Percentiles rank a stretch among this genome's conserved stretches.
These are phyloP conservation scores for Cercis canadensis DNA, from an alignment of 306 rosid genomes.

Conservation along the genomic window DNA sequence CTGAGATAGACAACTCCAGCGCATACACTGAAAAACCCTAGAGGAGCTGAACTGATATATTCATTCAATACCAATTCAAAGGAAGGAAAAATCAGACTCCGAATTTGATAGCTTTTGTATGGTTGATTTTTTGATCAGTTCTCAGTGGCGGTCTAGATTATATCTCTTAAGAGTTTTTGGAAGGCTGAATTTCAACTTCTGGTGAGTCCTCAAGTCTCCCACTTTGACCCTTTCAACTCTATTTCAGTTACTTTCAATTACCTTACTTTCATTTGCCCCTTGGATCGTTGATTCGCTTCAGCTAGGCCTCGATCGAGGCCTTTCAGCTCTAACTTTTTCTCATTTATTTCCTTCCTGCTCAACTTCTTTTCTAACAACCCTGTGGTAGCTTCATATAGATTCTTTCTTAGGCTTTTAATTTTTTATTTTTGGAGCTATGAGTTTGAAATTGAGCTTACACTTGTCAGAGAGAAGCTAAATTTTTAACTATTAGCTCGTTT, in stretches of 20 bases:
- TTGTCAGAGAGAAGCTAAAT: constrained; percentile 23
- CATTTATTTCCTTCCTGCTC: constrained; percentile 3
- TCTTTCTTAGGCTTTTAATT: constrained; percentile 5
- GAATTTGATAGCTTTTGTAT: constrained; percentile 34
- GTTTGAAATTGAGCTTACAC: constrained; percentile 41
- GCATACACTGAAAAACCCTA: constrained; percentile 61
- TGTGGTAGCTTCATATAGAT: constrained; percentile 38
- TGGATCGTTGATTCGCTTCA: constrained; percentile 57
- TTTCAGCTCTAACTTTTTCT: constrained; percentile 31
- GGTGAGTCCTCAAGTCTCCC: constrained; percentile 48
- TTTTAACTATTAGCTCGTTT: constrained; percentile 30
- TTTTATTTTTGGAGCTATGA: constrained; percentile 13
- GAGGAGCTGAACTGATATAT: constrained; percentile 16
- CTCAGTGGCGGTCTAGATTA: constrained; percentile 8
- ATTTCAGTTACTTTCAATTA: constrained; percentile 10
- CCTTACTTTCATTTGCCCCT: constrained; percentile 23
- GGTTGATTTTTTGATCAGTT: constrained; percentile 38
- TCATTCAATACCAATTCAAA: constrained; percentile 25
- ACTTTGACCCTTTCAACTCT: constrained; percentile 13
- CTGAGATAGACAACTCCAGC: constrained; percentile 21
- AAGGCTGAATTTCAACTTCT: constrained; percentile 43
- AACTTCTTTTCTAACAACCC: background rate
- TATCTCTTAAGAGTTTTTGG: constrained; percentile 1
- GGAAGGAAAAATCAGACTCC: constrained; percentile 11
- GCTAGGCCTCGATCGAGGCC: constrained; percentile 55